These are phyloP conservation scores for Xylaria arbuscula DNA, from an alignment of 2,329 filamentous ascomycete species.

Conservation along the genomic window DNA sequence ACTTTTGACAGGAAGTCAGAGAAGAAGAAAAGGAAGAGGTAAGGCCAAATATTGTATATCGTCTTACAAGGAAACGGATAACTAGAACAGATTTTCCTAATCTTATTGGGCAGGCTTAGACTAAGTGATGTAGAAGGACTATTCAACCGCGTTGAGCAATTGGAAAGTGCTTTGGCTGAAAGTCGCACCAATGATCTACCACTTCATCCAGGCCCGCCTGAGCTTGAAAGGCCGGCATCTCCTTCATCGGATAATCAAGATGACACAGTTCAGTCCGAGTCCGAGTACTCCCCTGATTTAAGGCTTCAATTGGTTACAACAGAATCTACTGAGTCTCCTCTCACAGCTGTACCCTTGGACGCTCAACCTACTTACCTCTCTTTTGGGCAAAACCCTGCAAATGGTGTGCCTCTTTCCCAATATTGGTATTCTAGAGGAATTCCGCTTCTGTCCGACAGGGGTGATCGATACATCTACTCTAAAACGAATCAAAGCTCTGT, in stretches of 20 bases:
- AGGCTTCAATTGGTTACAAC: not conserved
- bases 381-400: not conserved
- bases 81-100: not conserved
- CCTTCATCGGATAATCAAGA: not conserved
- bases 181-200: not conserved
- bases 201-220: not conserved
- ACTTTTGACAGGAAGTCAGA: slow-evolving; percentile 20
- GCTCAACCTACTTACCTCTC: not conserved
- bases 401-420: not conserved
- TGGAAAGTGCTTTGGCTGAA: not conserved
- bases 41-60: not conserved
- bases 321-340: not conserved
- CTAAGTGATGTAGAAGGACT: not conserved
- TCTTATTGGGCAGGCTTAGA: not conserved
- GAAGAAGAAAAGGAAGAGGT: slow-evolving; percentile 21
- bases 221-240: not conserved
- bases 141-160: not conserved
- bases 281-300: not conserved
- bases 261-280: not conserved
- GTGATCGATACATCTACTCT: not conserved
- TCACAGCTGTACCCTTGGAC: not conserved
- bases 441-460: not conserved
- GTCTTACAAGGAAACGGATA: not conserved
- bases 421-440: not conserved
- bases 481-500: not conserved